Conservation (phyloP, 768 basidiomycete genomes). For the Psilocybe sp. region DNA sequence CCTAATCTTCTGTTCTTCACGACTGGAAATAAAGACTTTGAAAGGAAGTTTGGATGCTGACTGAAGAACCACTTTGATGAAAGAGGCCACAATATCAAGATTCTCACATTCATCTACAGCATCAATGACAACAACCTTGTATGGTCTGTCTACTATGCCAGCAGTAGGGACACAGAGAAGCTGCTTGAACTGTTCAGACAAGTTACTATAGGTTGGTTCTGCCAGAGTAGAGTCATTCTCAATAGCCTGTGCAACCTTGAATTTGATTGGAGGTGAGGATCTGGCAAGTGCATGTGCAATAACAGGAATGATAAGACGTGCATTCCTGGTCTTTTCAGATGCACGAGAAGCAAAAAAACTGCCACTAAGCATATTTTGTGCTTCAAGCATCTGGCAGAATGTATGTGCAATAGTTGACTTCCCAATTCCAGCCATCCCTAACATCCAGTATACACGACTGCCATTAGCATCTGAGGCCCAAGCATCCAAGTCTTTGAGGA, state of each 20-base stretch:
- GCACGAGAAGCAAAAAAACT: conserved; percentile 7
- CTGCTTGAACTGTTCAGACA: conserved; percentile 7
- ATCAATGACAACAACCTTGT: conserved; percentile 12
- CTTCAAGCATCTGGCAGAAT: conserved; percentile 4
- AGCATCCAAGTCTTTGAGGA: conserved; percentile 2
- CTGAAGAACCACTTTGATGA: conserved; percentile 8
- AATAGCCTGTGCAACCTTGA: conserved; percentile 6
- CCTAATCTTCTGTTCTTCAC: conserved; percentile 3
- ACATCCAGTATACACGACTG: conserved; percentile 7
- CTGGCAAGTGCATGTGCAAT: conserved; percentile 6
- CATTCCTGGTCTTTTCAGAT: conserved; percentile 5
- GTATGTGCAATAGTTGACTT: conserved; percentile 4
- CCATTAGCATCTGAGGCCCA: conserved; percentile 4
- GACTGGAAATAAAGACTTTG: conserved; percentile 8
- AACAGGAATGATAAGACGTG: conserved; percentile 5
- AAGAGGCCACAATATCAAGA: conserved; percentile 1
- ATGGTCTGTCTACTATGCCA: background rate
- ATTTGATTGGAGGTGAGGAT: conserved; percentile 9
- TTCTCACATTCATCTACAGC: conserved; percentile 9
- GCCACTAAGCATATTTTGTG: background rate
- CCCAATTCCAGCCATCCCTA: conserved; percentile 6
- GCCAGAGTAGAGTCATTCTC: conserved; percentile 7
- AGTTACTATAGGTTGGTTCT: conserved; percentile 3
- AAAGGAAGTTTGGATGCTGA: background rate
- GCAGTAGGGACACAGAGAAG: background rate